Percentiles rank a stretch among this genome's conserved stretches.
These are phyloP conservation scores for Saccharomycopsis fibuligera DNA, from an alignment of 805 yeast genomes.

Conservation along the genomic window DNA sequence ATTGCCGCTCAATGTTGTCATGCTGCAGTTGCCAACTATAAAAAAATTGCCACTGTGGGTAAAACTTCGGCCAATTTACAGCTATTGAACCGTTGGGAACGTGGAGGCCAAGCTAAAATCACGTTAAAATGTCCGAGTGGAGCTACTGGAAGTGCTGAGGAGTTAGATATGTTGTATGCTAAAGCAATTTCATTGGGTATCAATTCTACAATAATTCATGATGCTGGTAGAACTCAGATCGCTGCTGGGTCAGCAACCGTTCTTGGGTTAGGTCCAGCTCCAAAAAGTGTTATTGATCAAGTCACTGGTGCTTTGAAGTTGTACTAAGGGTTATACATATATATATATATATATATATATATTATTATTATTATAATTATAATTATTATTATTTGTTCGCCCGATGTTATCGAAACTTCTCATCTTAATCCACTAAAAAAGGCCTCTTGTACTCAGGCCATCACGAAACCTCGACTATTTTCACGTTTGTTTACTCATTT, in stretches of 20 bases:
- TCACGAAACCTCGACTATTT: no score
- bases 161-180: conserved; percentile 70
- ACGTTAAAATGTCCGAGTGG: conserved; percentile 75
- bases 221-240: conserved; percentile 95
- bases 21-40: conserved; percentile 90
- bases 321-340: conserved; percentile 35
- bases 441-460: no score
- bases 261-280: conserved; percentile 96
- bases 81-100: conserved; percentile 69
- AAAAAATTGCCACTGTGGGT: conserved; percentile 26
- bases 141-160: conserved; percentile 57
- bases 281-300: conserved; percentile 69
- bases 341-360: not conserved
- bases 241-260: conserved; percentile 97
- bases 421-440: not conserved
- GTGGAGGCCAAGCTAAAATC: conserved; percentile 88
- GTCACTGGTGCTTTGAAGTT: conserved; percentile 75
- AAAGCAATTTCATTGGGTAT: conserved; percentile 75
- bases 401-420: not conserved
- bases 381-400: not conserved
- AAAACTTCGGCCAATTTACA: conserved; percentile 42
- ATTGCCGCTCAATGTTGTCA: conserved; percentile 97
- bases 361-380: not conserved
- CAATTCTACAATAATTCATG: conserved; percentile 77
- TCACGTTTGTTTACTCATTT: no score